Evolutionary conservation across 441 rosid genomes (phyloP).

Genomic region (Populus tomentosa): DNA sequence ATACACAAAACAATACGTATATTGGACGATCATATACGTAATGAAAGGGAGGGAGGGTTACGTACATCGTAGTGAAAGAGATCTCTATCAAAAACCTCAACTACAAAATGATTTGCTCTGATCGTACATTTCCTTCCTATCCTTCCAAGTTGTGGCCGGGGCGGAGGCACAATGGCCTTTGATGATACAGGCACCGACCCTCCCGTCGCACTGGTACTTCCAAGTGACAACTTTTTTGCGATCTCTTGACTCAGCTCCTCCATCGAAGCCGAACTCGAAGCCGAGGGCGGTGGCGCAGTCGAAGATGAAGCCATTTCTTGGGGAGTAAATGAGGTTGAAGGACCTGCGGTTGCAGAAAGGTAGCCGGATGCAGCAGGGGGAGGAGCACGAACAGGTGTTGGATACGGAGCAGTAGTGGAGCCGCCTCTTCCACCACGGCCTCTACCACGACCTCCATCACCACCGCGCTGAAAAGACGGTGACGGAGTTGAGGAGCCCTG

Average conservation of each 20-base stretch:
- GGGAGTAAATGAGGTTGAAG: not conserved
- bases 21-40: not conserved
- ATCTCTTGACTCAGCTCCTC: constrained; percentile 2
- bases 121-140: constrained; percentile 38
- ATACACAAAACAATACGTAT: not conserved
- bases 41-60: not conserved
- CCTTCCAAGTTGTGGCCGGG: constrained; percentile 55
- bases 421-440: not conserved
- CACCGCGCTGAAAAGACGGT: constrained; percentile 15
- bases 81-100: constrained; percentile 41
- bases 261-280: constrained; percentile 1
- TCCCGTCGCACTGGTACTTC: not conserved
- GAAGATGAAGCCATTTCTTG: not conserved
- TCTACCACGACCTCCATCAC: constrained; percentile 9
- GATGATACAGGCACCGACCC: constrained; percentile 39
- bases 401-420: not conserved
- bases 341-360: not conserved
- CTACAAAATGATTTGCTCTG: constrained; percentile 73
- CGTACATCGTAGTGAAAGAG: constrained; percentile 66
- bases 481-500: not conserved
- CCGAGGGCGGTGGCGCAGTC: not conserved
- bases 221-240: constrained; percentile 15
- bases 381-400: not conserved
- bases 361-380: not conserved
- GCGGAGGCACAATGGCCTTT: constrained; percentile 23